Evolutionary conservation across 2,329 filamentous ascomycete genomes (phyloP), one percentile per base, ranked within the genome.

Genomic region (Rutstroemia sp.): DNA sequence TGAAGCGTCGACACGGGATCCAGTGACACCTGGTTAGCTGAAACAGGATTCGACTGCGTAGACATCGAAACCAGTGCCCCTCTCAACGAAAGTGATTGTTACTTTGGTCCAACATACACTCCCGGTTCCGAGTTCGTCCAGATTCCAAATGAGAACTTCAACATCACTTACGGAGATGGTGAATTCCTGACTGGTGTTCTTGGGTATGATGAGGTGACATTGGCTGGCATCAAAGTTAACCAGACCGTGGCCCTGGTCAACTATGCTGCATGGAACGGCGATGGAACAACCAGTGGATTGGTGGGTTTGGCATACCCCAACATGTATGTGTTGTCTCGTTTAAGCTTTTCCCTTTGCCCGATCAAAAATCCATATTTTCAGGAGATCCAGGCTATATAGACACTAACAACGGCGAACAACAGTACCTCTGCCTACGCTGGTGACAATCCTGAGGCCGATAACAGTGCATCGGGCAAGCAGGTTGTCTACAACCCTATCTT

Each of bases 231-330:
- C 45, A 73, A 71, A 1, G 73, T 76, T 0, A 63, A 67, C 8
- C 76, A 79, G 60, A 70, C 74, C 39, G 68, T 81, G 16, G 78
- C 71, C 1, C 58, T 80, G 21, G 76, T 77, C 5, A 69, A 73
- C 42, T 60, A 65, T 39, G 71, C 75, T 0, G 70, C 69, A 16
- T 76, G 73, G 69, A 64, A 69, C 5, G 76, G 76, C 19, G 75
- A 78, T 55, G 69, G 68, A 1, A 65, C 72, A 21, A 74, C 74
- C 1, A 74, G 72, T 17, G 78, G 79, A 2, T 66, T 81, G 5
- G 61, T 81, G 2, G 79, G 78, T 1, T 69, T 82, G 9, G 76
- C 72, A 1, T 81, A 78, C 61, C 73, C 75, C 9, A 68, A 71
- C 21, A 61, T 80, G 58, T 62, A 56, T 46, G 60, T 54, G 3